Base-by-base conservation (phyloP, 202 grass and related monocot genomes). In the Digitaria exilis region DNA sequence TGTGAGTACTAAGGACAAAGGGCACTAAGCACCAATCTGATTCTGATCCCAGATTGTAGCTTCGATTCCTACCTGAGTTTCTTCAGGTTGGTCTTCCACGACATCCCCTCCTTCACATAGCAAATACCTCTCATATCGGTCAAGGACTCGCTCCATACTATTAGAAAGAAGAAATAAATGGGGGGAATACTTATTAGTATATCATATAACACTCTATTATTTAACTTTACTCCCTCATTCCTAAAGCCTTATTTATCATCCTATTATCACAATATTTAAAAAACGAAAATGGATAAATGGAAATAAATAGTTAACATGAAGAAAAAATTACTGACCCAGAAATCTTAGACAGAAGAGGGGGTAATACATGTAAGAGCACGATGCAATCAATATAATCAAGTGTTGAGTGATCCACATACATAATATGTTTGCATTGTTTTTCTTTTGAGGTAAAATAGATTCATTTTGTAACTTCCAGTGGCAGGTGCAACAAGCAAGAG, bases 131-230 rank as follows among this genome's bases (percentile, higher is more conserved):
- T 83, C 74, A 4, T 92, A 92, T n/a, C 83, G 65, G n/a, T 84
- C 79, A 59, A 92, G 81, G 44, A 89, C 76, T 45, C 8, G 31
- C 22, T 89, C 86, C 86, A 92, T 75, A n/a, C 86, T 92, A 44
- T 64, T 55, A 24, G 70, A 11, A 70, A 31, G 4, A 68, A 63
- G 41, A 54, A 66, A n/a, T n/a, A n/a, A n/a, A 50, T 14, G 25
- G 15, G 6, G 15, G 12, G 43, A 31, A 45, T 7, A n/a, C 1
- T 66, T 6, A 22, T 22, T 5, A 35, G 6, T 37, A n/a, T 5
- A 0, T 34, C 12, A 21, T 67, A 41, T 39, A 65, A 21, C 63
- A 37, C 18, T 9, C 8, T 37, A 37, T 4, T 11, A 21, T 39
- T n/a, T 19, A 21, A 21, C 21, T 65, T 55, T 5, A 9, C 19